Evolutionary conservation across 345 rosid genomes (phyloP), one percentile per base, ranked within the genome.

Genomic region (Arabis alpina): DNA sequence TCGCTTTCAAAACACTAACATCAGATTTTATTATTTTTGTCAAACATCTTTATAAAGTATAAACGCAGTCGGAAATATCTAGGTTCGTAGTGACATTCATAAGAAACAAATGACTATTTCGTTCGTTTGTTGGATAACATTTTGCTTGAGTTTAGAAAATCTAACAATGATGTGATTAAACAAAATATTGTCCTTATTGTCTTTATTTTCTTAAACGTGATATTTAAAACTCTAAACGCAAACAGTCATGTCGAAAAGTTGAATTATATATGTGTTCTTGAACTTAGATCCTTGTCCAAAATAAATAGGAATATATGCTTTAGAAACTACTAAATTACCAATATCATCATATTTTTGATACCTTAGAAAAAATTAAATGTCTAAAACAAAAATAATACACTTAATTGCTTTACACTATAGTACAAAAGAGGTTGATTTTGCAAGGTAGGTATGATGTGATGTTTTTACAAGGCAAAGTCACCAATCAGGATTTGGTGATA

Each of bases 401-500:
- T 15, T 11, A 41, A 61, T 61, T 61, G 34, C 67, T 28, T 54
- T 10, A 13, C 23, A 24, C 39, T 2, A 62, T 5, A 27, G 25
- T 27, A 49, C 59, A 56, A 56, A 73, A 48, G 52, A 73, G 10
- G 2, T 40, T 39, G 45, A 39, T 64, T 42, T 73, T 66, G 72
- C 45, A 30, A 64, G 54, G 40, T 73, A 51, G 11, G 67, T 48
- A 32, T 73, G 71, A 58, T 73, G 54, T 73, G 67, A 73, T 58
- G 47, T 72, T 39, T 51, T 45, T 64, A 56, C 30, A 56, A 56
- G 39, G 66, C 39, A 7, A 2, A 54, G 64, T 54, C 54, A 45
- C 65, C 65, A 39, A 47, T 72, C 45, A 65, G 8, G 24, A 28
- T 57, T 11, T 4, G 32, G n/a, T 49, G 23, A 39, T 64, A 16